Evolutionary conservation across 2,329 filamentous ascomycete species (phyloP), one percentile per base, ranked within the genome.

Genomic region (Mycocentrospora acerina): DNA sequence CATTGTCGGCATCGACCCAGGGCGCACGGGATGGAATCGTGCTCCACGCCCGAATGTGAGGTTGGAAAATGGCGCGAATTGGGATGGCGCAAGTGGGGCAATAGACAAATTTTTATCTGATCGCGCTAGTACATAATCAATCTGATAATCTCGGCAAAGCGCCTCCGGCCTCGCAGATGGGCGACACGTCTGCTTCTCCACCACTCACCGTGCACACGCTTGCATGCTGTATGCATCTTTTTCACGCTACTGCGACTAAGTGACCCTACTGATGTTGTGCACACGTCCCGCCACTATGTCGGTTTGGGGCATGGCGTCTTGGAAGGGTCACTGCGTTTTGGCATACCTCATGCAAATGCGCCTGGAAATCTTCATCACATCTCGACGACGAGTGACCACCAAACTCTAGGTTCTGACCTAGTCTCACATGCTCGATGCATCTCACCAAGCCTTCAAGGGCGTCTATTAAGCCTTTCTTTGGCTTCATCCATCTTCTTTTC

Each of bases 401-500:
- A 46, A 31, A 35, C 48, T 35, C 38, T 36, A 42, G 40, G 44
- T 17, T 19, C 32, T 40, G 36, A 42, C 25, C 45, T 41, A 30
- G 37, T 32, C 31, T 41, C 40, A 17, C 29, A 32, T 44, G 41
- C 51, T 37, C 49, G 37, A 65, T 66, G 62, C 28, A 46, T 25
- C 29, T 57, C 48, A 62, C 54, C 22, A 53, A 46, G 42, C 59
- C 55, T 30, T 56, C 57, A 13, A 39, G 48, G 46, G 46, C 52
- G 18, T 57, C 53, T n/a, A 37, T 57, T 24, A 62, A 51, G 44
- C 52, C 56, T 16, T 60, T 64, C 36, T 50, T 60, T 40, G 57
- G 56, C 39, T 66, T 65, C 37, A 32, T 64, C 24, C 55, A 53
- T 24, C 60, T 67, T 14, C 55, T 67, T 26, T 62, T 63, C 41